Evolutionary conservation across 805 yeast species (phyloP).

Genomic region (Wickerhamomyces ciferrii): DNA sequence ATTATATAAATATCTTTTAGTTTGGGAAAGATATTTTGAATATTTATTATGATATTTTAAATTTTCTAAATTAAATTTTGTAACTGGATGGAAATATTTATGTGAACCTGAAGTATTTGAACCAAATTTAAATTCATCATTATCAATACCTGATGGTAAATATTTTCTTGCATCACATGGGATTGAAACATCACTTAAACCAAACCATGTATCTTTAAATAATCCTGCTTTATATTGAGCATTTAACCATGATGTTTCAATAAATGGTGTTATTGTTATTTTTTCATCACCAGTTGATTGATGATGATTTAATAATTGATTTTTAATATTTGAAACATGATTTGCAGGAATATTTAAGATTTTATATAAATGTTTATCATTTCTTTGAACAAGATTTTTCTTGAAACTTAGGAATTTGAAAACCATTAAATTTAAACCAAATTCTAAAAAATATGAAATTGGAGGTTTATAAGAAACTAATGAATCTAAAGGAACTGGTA

Average conservation of each 20-base stretch:
- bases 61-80: background rate
- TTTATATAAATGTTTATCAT: conserved; percentile 8
- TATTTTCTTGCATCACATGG: conserved; percentile 17
- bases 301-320: background rate
- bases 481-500: conserved; percentile 14
- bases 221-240: conserved; percentile 6
- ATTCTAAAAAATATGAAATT: conserved; percentile 6
- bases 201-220: conserved; percentile 1
- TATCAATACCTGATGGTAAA: conserved; percentile 3
- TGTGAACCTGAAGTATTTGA: conserved; percentile 15
- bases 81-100: conserved; percentile 6
- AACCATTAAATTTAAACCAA: conserved; percentile 3
- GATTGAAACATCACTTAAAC: conserved; percentile 10
- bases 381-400: background rate
- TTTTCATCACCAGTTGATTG: background rate
- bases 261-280: conserved; percentile 14
- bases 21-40: conserved; percentile 1
- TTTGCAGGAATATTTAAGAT: conserved; percentile 7
- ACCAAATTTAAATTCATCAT: conserved; percentile 13
- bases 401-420: conserved; percentile 1
- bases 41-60: conserved; percentile 7
- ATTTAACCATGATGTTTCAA: conserved; percentile 14
- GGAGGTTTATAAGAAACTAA: conserved; percentile 11
- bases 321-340: background rate
- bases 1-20: conserved; percentile 8